phyloP scores from a whole-genome alignment of 768 basidiomycete genomes.

The Lactarius pseudohatsudake region DNA sequence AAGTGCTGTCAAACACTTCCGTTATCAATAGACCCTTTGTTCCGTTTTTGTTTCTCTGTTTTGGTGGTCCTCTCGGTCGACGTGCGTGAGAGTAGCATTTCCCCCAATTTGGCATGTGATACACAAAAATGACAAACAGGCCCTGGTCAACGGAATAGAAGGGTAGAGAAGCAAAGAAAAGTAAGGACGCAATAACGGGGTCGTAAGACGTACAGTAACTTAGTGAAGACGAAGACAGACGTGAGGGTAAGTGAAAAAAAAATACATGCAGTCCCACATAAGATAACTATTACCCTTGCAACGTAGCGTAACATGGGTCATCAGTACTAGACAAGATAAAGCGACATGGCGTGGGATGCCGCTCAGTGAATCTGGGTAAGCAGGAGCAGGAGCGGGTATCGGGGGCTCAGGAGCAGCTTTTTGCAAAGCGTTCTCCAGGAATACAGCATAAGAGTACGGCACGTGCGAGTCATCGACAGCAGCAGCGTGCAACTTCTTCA shows the following conservation, averaged over 20 bases:
- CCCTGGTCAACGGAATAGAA: background rate
- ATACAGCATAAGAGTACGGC: conserved; percentile 21
- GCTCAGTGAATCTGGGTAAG: conserved; percentile 37
- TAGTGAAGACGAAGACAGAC: background rate
- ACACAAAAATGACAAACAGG: background rate
- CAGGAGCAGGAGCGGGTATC: conserved; percentile 35
- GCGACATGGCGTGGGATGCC: background rate
- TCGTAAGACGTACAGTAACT: background rate
- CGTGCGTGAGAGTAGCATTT: background rate
- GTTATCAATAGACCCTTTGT: too few species aligned
- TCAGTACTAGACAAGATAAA: conserved; percentile 5
- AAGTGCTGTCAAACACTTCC: too few species aligned
- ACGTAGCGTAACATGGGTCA: conserved; percentile 5
- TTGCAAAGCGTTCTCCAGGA: conserved; percentile 21
- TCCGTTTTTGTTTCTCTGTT: too few species aligned
- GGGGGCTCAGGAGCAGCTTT: conserved; percentile 17
- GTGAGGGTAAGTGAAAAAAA: background rate
- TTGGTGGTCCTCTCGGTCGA: too few species aligned
- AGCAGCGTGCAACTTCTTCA: conserved; percentile 5
- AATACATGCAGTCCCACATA: conserved; percentile 13
- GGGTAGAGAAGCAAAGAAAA: background rate
- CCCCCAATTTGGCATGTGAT: background rate
- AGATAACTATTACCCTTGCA: conserved; percentile 4
- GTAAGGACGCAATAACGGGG: background rate
- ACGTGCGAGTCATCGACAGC: conserved; percentile 23